Evolutionary conservation across 495 filamentous ascomycete genomes (phyloP), one percentile per base, ranked within the genome.

Genomic region (Neurospora sp.): DNA sequence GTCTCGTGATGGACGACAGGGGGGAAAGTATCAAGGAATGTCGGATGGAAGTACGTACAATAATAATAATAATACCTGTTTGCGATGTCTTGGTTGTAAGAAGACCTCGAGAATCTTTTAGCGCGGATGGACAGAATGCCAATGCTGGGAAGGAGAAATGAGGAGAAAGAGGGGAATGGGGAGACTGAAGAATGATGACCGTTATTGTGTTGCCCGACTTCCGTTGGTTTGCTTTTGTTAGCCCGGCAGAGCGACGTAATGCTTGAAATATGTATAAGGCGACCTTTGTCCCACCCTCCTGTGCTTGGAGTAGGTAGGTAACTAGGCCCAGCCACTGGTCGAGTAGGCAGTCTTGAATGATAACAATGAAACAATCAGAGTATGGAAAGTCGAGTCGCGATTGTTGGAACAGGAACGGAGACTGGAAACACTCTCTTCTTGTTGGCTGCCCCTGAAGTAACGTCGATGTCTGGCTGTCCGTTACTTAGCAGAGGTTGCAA

Each of bases 61-160:
- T 18, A 66, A 18, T 66, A 66, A 59, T 27, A 27, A 31, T 3
- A 16, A 35, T 61, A 35, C 14, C 16, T 8, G 27, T 53, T 53
- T 61, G 22, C 12, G 53, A 7, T 66, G 53, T 66, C 53, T 35
- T 66, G 27, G 27, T 16, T 66, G 53, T 18, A 9, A 35, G 53
- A 35, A 61, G 12, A 22, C 11, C 46, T 61, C 53, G 27, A 53
- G 46, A 11, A 14, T 11, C 22, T 35, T 35, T 66, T 66, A 18
- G 53, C 53, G 53, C 53, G 53, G 22, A 61, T 61, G 6, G 53
- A 16, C 46, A 53, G 71, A 76, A 76, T 41, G 72, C 74, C 74
- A 76, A 78, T 78, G 78, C 75, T 78, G 71, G 72, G 68, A 68
- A 68, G 42, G 71, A 59, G 40, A 70, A 73, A 72, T 75, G 73